Evolutionary conservation across 164 flowering plant species (phyloP), one percentile per base, ranked within the genome.

Genomic region (Vitis rupestris): DNA sequence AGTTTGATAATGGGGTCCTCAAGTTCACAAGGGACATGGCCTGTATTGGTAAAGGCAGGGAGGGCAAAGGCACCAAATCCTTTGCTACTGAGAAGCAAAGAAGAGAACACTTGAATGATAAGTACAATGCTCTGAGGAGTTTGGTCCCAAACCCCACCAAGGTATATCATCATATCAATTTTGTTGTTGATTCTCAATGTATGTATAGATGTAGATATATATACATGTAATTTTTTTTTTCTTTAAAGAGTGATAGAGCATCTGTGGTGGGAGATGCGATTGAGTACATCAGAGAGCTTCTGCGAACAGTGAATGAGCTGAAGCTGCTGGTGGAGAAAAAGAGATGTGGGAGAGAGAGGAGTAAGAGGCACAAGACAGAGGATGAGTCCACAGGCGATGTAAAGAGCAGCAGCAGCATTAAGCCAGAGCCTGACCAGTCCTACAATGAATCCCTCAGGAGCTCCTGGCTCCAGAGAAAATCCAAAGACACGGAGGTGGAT

Each of bases 391-490:
- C 67, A 1, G 81, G 64, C 6, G 87, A 80, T 31, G 74, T 70
- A 10, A 89, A 83, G 61, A 78, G 72, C 75, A 76, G 70, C 1
- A 67, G 75, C 44, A 85, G 72, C 76, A 81, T 14, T 10, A 87
- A 88, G 12, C 74, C 78, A 8, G 86, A 23, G 27, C 27, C 49
- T 2, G 77, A 87, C 16, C 81, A 85, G 58, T 78, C 83, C 55
- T 83, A 70, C 76, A 85, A 80, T 73, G 84, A 82, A 2, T 77
- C 88, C 1, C 31, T 87, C n/a, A 83, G 98, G 65, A 88, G 89
- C 80, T 90, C 98, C 10, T 91, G 98, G 98, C 87, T 91, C 8
- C 92, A 88, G 75, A 90, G 97, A 73, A 93, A 88, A 59, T 89
- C 97, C 60, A 93, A 93, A 74, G 91, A 89, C 57, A 86, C 97